Evolutionary conservation across 2,329 filamentous ascomycete genomes (phyloP).

Genomic region (Dactylellina drechsleri): DNA sequence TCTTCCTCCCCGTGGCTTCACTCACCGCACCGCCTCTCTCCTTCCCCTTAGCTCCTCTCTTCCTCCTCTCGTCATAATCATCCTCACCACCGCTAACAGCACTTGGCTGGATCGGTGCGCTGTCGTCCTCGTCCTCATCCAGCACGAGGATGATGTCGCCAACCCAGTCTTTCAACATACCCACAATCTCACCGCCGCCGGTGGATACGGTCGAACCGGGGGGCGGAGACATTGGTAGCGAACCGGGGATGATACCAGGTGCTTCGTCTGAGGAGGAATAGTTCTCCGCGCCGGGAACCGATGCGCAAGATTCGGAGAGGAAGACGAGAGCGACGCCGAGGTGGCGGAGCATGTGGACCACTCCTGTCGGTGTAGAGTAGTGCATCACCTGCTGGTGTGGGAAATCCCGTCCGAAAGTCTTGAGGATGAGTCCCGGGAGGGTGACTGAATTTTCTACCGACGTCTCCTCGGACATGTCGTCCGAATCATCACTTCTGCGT

Average conservation of each 20-base stretch:
- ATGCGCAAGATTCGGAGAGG: slow-evolving; percentile 51
- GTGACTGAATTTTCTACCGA: slow-evolving; percentile 48
- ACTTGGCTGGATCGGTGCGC: slow-evolving; percentile 33
- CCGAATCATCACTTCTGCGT: slow-evolving; percentile 22
- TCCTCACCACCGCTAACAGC: slow-evolving; percentile 53
- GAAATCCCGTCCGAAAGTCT: slow-evolving; percentile 50
- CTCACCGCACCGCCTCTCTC: slow-evolving; percentile 21
- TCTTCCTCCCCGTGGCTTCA: slow-evolving; percentile 43
- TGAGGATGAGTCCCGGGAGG: slow-evolving; percentile 37
- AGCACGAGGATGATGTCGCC: slow-evolving; percentile 46
- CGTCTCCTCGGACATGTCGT: slow-evolving; percentile 38
- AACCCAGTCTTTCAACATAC: slow-evolving; percentile 40
- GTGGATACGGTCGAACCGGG: slow-evolving; percentile 14
- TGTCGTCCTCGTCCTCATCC: slow-evolving; percentile 50
- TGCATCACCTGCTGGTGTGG: slow-evolving; percentile 50
- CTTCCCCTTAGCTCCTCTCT: slow-evolving; percentile 38
- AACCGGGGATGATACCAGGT: slow-evolving; percentile 19
- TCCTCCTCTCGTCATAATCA: slow-evolving; percentile 29
- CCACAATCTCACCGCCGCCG: slow-evolving; percentile 48
- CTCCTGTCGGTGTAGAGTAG: slow-evolving; percentile 45
- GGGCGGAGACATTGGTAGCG: slow-evolving; percentile 43
- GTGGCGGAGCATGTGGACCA: slow-evolving; percentile 48
- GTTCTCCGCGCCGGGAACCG: slow-evolving; percentile 23
- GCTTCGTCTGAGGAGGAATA: slow-evolving; percentile 41
- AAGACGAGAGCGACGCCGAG: slow-evolving; percentile 46